Base-by-base conservation (phyloP, 2,329 filamentous ascomycete genomes). In the Didymosphaeria variabile region DNA sequence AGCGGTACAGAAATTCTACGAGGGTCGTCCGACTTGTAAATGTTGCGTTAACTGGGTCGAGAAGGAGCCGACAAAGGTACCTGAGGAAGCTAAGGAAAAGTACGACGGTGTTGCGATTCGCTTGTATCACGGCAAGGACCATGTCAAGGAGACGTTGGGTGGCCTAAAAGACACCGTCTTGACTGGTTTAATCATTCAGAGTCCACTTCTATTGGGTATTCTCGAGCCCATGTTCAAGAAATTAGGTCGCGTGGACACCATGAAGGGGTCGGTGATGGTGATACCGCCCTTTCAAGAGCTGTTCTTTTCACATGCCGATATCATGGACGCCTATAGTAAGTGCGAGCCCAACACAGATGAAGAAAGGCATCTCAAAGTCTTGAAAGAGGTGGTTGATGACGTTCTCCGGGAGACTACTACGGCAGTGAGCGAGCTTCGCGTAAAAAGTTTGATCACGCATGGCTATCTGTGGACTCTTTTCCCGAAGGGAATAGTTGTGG, bases 11-110 rank as follows among this genome's bases (percentile, higher is more conserved):
- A 51, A 34, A 21, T 51, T 51, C 15, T 51, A 51, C n/a, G 47
- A 51, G 47, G 47, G 47, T 10, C 47, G 23, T n/a, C 17, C 23
- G 29, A 51, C 47, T 9, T 51, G 47, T 13, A 51, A 51, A 29
- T 51, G 47, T 31, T 51, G 47, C 31, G 31, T 51, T 5, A 51
- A 51, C 31, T 51, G 47, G 47, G 47, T 51, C 23, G 47, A 51
- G n/a, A 51, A 51, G 17, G 17, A 32, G 23, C 47, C 47, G 12
- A 29, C 19, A 29, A n/a, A 29, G 9, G 47, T 51, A 7, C 47
- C 47, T 6, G 23, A 51, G 12, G 47, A 51, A 10, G 47, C 47
- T 8, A 51, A 51, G 29, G 47, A 51, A 19, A 51, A 51, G 31
- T 51, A 51, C 29, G 47, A 51, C 23, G 47, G 47, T 32, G 47